Evolutionary conservation across 2,329 filamentous ascomycete genomes (phyloP).

Genomic region (Ceratocystiopsis sp.): DNA sequence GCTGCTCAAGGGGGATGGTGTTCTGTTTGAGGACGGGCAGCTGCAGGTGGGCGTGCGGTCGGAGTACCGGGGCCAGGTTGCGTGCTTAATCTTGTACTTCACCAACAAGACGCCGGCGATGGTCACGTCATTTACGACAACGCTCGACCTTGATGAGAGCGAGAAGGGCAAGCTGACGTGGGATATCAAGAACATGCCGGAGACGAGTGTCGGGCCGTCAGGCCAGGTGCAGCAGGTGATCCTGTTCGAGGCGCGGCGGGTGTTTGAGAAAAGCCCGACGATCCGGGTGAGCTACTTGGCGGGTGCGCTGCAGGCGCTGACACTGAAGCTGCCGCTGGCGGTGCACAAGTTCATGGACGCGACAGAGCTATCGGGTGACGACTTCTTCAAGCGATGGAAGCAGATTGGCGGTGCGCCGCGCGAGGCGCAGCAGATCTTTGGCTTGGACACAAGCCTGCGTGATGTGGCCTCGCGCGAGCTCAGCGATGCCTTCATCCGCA

Average conservation of each 20-base stretch:
- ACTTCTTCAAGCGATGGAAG: constrained; percentile 99
- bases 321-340: constrained; percentile 72
- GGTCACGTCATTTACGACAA: constrained; percentile 86
- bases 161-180: constrained; percentile 55
- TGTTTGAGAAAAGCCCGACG: constrained; percentile 74
- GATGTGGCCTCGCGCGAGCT: constrained; percentile 39
- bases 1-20: constrained; percentile 62
- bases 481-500: constrained; percentile 52
- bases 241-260: constrained; percentile 74
- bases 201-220: constrained; percentile 57
- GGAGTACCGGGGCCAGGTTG: constrained; percentile 90
- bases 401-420: constrained; percentile 82
- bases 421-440: constrained; percentile 79
- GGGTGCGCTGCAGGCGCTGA: constrained; percentile 81
- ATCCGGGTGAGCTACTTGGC: constrained; percentile 90
- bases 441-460: constrained; percentile 27
- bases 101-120: constrained; percentile 78
- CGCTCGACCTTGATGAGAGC: constrained; percentile 60
- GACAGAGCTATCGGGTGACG: constrained; percentile 68
- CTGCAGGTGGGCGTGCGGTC: constrained; percentile 83
- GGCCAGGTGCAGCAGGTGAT: constrained; percentile 83
- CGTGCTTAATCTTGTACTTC: constrained; percentile 90
- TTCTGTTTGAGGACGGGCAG: constrained; percentile 89
- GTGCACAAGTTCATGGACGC: constrained; percentile 96
- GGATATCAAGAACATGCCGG: constrained; percentile 77